Base-by-base conservation (phyloP, 23 red algal species). In the Gracilaria vermiculophylla region DNA sequence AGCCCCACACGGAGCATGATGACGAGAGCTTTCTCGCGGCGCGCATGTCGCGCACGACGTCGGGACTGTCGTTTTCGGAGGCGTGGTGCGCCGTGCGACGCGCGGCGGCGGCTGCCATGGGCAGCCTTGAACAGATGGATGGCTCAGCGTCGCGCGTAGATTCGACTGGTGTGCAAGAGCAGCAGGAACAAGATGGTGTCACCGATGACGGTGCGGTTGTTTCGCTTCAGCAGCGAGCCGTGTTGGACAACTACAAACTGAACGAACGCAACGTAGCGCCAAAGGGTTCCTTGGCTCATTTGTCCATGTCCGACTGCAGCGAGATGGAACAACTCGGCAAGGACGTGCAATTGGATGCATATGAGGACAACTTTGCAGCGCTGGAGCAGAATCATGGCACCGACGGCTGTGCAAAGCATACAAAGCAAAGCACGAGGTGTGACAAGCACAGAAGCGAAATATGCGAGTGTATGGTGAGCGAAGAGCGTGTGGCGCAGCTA, bases 11-110 rank as follows among this genome's bases (percentile, higher is more conserved):
- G 32, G 43, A 47, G 51, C 3, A 52, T 27, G 35, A 77, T 5
- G 45, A 37, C 2, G 47, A 80, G 56, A 28, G 39, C 16, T 45
- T 53, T 23, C 16, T 42, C 33, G 56, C 56, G 35, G 36, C 56
- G 28, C 76, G 31, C 19, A 42, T 60, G 52, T 39, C 37, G 50
- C 52, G 76, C 6, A 80, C 34, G 24, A 40, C 76, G 29, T 60
- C 76, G 51, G 76, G 56, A 2, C 43, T 80, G 21, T 60, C 47
- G 20, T 80, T 83, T 14, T 40, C 57, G 10, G 80, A 83, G 6
- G 80, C 80, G 7, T 83, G 80, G 80, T 53, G 52, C 12, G 80
- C 80, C 12, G 57, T 83, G 33, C 33, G 80, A 5, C 54, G 80
- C 45, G 80, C 80, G 21, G 80, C 60, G 13, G 60, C 48, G 1